Conservation (phyloP, 345 rosid genomes). For the Eucalyptus urophylla region DNA sequence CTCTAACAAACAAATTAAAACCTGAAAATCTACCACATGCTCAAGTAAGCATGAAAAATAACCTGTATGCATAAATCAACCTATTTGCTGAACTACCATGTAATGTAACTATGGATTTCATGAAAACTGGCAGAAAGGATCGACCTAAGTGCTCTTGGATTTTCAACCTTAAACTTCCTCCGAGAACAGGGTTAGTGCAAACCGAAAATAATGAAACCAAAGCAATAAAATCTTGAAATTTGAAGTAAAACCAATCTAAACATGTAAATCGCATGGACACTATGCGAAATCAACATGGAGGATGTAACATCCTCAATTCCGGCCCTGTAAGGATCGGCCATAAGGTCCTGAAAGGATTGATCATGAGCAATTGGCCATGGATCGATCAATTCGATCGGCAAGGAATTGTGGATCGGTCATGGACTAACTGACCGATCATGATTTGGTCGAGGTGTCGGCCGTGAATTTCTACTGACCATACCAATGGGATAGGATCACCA, state of each 20-base stretch:
- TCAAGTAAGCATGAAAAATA: background rate
- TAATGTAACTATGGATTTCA: background rate
- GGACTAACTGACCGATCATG: fast-evolving
- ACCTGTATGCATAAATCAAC: background rate
- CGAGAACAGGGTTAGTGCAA: background rate
- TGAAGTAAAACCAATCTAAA: background rate
- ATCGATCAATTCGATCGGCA: too few relatives aligned
- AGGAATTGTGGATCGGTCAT: too few relatives aligned
- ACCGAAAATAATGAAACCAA: background rate
- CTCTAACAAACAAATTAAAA: background rate
- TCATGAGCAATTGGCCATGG: too few relatives aligned
- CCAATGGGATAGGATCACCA: too few relatives aligned
- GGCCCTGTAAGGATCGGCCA: fast-evolving
- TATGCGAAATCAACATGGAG: background rate
- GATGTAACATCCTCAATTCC: background rate
- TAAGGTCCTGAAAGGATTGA: too few relatives aligned
- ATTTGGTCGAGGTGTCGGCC: fast-evolving
- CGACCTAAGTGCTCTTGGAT: background rate
- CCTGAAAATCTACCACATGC: background rate
- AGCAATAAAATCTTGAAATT: background rate
- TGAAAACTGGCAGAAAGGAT: background rate
- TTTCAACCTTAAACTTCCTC: background rate
- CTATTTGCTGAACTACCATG: background rate
- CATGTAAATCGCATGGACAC: background rate
- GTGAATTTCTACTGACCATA: too few relatives aligned